Evolutionary conservation across 2,329 filamentous ascomycete genomes (phyloP).

Genomic region (Colletotrichum musicola): DNA sequence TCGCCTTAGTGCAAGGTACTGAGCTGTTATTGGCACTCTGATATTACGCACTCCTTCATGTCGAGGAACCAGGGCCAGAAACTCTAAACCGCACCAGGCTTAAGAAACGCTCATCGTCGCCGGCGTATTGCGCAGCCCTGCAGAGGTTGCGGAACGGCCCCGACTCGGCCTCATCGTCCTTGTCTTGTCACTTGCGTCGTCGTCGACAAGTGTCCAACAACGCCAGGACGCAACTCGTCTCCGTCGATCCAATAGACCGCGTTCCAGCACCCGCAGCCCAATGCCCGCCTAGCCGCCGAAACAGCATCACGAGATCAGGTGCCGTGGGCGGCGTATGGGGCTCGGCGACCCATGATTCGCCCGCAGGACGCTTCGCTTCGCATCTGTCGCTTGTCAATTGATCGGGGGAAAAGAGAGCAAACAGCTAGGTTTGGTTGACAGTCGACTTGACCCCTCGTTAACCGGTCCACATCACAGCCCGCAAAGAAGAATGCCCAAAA

Average conservation of each 20-base stretch:
- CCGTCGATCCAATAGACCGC: slow-evolving; percentile 8
- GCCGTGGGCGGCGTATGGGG: slow-evolving; percentile 15
- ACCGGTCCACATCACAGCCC: slow-evolving; percentile 2
- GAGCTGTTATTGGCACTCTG: too few species aligned
- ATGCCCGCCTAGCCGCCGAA: slow-evolving; percentile 30
- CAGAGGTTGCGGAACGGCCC: slow-evolving; percentile 6
- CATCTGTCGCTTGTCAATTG: slow-evolving; percentile 16
- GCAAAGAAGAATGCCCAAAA: slow-evolving; percentile 2
- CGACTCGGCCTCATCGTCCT: neutral
- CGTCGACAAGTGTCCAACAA: neutral
- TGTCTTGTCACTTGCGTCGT: neutral
- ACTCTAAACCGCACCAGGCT: slow-evolving; percentile 25
- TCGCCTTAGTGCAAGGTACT: too few species aligned
- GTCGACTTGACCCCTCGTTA: too few species aligned
- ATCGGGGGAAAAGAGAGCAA: neutral
- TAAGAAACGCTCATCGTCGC: slow-evolving; percentile 8
- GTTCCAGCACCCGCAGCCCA: slow-evolving; percentile 3
- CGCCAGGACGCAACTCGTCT: slow-evolving; percentile 1
- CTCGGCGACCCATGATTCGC: slow-evolving; percentile 12
- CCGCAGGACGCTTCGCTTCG: neutral
- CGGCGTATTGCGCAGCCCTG: neutral
- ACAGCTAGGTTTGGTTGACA: too few species aligned
- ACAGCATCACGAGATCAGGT: slow-evolving; percentile 31
- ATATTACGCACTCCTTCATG: neutral
- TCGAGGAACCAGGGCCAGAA: slow-evolving; percentile 15